Evolutionary conservation across 805 yeast species (phyloP).

Genomic region (Kodamaea sagamina): DNA sequence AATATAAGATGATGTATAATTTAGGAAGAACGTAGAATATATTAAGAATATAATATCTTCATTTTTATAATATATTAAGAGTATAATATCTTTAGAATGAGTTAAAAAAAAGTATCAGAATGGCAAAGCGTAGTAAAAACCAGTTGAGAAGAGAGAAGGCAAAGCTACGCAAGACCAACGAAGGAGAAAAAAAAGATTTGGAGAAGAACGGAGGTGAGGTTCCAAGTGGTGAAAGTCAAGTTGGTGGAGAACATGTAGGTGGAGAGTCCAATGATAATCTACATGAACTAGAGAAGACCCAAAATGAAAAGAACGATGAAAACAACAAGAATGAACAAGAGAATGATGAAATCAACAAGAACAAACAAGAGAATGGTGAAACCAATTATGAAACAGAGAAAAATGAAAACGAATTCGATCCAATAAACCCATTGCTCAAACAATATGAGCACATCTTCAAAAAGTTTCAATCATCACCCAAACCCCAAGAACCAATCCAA

Average conservation of each 20-base stretch:
- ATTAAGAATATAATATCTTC: too few species aligned
- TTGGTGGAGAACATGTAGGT: too few species aligned
- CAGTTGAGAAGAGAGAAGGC: conserved; percentile 53
- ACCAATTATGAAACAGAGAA: too few species aligned
- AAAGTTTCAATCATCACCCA: conserved; percentile 14
- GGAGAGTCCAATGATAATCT: too few species aligned
- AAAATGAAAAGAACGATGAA: too few species aligned
- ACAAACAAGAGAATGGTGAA: background rate
- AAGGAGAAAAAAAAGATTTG: background rate
- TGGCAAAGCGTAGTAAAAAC: conserved; percentile 47
- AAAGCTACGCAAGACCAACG: conserved; percentile 34
- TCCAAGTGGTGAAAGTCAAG: too few species aligned
- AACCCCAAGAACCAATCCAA: conserved; percentile 3
- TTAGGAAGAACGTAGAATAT: too few species aligned
- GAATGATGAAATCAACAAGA: conserved; percentile 4
- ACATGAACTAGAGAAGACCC: too few species aligned
- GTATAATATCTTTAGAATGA: too few species aligned
- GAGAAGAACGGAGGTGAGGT: too few species aligned
- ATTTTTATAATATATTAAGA: too few species aligned
- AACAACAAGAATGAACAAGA: background rate
- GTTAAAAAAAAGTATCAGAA: conserved; percentile 8
- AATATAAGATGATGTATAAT: background rate
- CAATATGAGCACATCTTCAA: conserved; percentile 26
- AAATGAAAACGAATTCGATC: background rate
- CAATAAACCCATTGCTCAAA: conserved; percentile 14